These are phyloP conservation scores for Logfia minima DNA, from an alignment of 129 eudicot species.

Conservation along the genomic window DNA sequence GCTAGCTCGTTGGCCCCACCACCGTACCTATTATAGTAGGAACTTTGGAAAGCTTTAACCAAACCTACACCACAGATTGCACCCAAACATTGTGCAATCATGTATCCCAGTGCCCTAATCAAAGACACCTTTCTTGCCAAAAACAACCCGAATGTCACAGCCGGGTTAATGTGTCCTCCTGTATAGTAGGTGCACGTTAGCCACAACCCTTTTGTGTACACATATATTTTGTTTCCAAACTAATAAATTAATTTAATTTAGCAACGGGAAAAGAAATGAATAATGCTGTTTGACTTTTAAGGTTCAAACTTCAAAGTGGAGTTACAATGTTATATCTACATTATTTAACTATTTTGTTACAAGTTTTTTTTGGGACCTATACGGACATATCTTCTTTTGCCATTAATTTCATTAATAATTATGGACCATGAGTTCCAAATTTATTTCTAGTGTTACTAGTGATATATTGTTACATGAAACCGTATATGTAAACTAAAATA, in stretches of 20 bases:
- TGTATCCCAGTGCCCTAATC: conserved; percentile 67
- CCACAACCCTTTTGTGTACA: not conserved
- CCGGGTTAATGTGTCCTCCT: conserved; percentile 98
- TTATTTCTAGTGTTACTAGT: not conserved
- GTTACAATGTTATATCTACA: not conserved
- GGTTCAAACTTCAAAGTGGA: not conserved
- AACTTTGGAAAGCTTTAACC: conserved; percentile 77
- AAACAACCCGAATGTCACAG: conserved; percentile 82
- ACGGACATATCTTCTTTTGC: not conserved
- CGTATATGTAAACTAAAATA: no score
- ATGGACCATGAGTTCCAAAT: not conserved
- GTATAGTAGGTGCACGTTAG: conserved; percentile 11
- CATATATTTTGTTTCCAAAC: not conserved
- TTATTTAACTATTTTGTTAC: not conserved
- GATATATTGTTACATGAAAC: no score
- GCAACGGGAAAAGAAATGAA: not conserved
- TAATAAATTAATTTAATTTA: not conserved
- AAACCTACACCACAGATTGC: conserved; percentile 92
- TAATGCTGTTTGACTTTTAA: not conserved
- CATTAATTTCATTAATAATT: not conserved
- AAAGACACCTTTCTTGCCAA: conserved; percentile 87
- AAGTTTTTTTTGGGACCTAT: not conserved
- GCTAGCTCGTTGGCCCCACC: conserved; percentile 81
- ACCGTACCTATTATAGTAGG: conserved; percentile 65
- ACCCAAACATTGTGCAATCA: conserved; percentile 84